Evolutionary conservation across 108 stramenopile species (phyloP), one percentile per base, ranked within the genome.

Genomic region (Mediolabrus comicus): DNA sequence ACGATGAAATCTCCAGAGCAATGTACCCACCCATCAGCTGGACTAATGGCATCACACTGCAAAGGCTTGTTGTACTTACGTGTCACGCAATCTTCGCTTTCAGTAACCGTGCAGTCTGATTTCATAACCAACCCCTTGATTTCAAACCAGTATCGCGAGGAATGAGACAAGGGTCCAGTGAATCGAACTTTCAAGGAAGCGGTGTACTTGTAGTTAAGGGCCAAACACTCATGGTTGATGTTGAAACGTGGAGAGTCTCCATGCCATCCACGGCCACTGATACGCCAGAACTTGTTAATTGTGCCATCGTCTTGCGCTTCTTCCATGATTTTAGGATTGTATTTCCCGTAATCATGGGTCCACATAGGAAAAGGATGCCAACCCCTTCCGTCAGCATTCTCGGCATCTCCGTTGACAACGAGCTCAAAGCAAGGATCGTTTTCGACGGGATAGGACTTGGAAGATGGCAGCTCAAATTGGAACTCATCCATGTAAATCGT

Each of bases 351-450:
- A 19, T 67, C 60, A 29, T 41, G 26, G 24, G 28, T 28, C 2
- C 35, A 31, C 38, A 85, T 61, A 11, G 83, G 85, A 64, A 70
- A 82, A 4, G 69, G 72, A 5, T 70, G 39, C n/a, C 53, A 64
- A n/a, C 72, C 72, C 33, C 66, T 53, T 1, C 66, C 67, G 26
- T 84, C 85, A 2, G 71, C 79, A 58, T 84, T 58, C 36, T 81
- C 80, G 4, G 79, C 84, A 62, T 86, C 51, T 17, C 87, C 85
- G 65, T 88, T 88, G 4, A 62, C 49, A 7, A 78, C 68, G 13
- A 88, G 75, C 49, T 86, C 71, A 26, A 10, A 11, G 41, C 87
- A 88, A 11, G 80, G 26, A 26, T 82, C 73, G 14, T 69, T 30
- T 2, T 57, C 49, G 10, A 53, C 57, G 4, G 70, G 54, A 71